phyloP scores from a whole-genome alignment of 192 early-diverging fungal genomes.

The Lobulomyces angularis region DNA sequence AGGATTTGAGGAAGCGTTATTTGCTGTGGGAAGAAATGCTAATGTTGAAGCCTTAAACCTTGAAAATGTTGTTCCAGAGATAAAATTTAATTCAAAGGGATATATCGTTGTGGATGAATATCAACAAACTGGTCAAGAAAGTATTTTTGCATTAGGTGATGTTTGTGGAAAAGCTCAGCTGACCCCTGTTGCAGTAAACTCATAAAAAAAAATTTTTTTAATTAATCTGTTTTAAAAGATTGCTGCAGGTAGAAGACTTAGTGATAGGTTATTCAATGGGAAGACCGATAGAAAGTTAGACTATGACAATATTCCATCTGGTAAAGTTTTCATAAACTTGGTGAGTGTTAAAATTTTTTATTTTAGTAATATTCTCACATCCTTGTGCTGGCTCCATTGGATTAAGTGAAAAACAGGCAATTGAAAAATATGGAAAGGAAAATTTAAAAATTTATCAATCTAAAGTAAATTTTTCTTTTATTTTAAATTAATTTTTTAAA shows the following conservation, averaged over 20 bases:
- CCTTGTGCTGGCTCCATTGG: slow-evolving; percentile 74
- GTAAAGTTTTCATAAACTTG: not conserved
- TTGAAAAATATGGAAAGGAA: slow-evolving; percentile 55
- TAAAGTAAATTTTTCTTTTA: slow-evolving; percentile 12
- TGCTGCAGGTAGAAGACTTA: slow-evolving; percentile 78
- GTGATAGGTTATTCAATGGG: slow-evolving; percentile 85
- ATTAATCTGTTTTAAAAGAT: slow-evolving; percentile 31
- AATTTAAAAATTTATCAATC: slow-evolving; percentile 78
- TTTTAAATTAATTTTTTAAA: not conserved
- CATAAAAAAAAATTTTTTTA: not conserved
- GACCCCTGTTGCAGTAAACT: slow-evolving; percentile 56
- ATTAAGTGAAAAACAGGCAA: slow-evolving; percentile 76
- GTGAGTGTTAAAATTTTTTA: no score
- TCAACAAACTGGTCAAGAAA: slow-evolving; percentile 61
- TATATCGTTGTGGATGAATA: slow-evolving; percentile 75
- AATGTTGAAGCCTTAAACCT: slow-evolving; percentile 63
- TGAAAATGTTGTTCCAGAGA: slow-evolving; percentile 35
- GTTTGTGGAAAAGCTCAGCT: slow-evolving; percentile 82
- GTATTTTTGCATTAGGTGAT: slow-evolving; percentile 86
- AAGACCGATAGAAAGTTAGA: slow-evolving; percentile 66
- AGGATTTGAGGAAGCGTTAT: slow-evolving; percentile 75
- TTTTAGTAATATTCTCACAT: slow-evolving; percentile 94
- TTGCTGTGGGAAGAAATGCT: slow-evolving; percentile 82
- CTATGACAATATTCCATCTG: slow-evolving; percentile 86
- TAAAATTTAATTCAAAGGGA: slow-evolving; percentile 53